These are phyloP conservation scores for Fusarium liriodendri DNA, from an alignment of 2,329 filamentous ascomycete species.

Conservation along the genomic window DNA sequence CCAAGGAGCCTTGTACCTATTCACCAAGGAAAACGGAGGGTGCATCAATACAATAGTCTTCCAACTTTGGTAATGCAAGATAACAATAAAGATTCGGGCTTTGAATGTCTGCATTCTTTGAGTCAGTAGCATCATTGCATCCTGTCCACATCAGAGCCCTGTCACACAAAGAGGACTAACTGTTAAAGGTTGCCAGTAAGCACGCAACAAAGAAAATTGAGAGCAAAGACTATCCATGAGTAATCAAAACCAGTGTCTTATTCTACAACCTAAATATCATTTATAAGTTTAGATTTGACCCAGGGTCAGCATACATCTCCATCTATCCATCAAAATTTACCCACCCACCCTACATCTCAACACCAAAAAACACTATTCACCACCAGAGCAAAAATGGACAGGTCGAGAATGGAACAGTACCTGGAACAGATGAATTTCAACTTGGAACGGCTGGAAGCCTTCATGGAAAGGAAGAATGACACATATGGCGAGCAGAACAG, in stretches of 20 bases:
- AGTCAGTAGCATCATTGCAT: not conserved
- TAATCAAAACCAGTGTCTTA: not conserved
- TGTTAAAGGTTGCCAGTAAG: not conserved
- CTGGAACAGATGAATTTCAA: not conserved
- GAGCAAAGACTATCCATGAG: not conserved
- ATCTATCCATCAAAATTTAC: not conserved
- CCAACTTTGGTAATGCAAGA: not conserved
- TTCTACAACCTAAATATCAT: not conserved
- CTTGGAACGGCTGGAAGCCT: too few relatives aligned
- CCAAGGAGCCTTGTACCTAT: not conserved
- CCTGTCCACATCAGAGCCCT: not conserved
- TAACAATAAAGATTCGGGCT: not conserved
- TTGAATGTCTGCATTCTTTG: not conserved
- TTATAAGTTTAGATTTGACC: not conserved
- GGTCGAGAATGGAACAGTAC: too few relatives aligned
- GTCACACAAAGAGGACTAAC: not conserved
- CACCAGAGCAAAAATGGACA: not conserved
- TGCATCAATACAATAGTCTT: not conserved
- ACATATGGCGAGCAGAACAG: not conserved
- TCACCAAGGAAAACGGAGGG: not conserved
- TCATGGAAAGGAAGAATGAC: not conserved
- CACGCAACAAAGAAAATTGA: not conserved
- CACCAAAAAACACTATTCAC: not conserved
- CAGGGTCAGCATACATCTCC: not conserved
- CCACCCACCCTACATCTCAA: not conserved